Evolutionary conservation across 2,329 filamentous ascomycete species (phyloP), one percentile per base, ranked within the genome.

Genomic region (Fusarium chlamydosporum): DNA sequence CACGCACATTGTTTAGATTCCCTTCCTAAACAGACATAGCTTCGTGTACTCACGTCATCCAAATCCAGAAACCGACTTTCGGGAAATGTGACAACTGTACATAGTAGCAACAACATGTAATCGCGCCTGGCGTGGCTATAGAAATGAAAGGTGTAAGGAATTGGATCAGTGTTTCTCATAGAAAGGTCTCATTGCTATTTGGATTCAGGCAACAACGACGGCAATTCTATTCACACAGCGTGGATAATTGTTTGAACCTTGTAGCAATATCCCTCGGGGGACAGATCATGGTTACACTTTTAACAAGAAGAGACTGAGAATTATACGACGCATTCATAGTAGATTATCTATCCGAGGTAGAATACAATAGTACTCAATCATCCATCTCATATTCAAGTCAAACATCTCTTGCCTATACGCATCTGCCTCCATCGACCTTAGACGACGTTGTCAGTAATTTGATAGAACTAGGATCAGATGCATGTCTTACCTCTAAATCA

Each of bases 401-500:
- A 43, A 2, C 6, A 45, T 9, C 15, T 7, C 1, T 29, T 45
- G 2, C 7, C n/a, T 45, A 65, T 4, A 65, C 61, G 1, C 61
- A 65, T 7, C 61, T 45, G 3, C 61, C 61, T 38, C 61, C 61
- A 6, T 65, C 61, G 4, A 65, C 59, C 61, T 65, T 2, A 13
- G 6, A 26, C 2, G 18, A 23, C 29, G 10, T 29, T 29, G 3
- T 60, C 12, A 58, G 55, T 6, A 40, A 4, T 13, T 4, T 1
- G 2, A 7, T 13, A 4, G 3, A 8, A 1, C 15, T 8, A 8
- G 7, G 15, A 23, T 2, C 12, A 11, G 2, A 1, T 1, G 4
- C 34, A 6, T 15, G 3, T 15, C 42, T 45, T 34, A 78, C 76
- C 58, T 92, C 87, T 63, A 93, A 80, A 70, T 91, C 89, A 18